These are phyloP conservation scores for Pleurotus cornucopiae DNA, from an alignment of 768 basidiomycete species.

Conservation along the genomic window DNA sequence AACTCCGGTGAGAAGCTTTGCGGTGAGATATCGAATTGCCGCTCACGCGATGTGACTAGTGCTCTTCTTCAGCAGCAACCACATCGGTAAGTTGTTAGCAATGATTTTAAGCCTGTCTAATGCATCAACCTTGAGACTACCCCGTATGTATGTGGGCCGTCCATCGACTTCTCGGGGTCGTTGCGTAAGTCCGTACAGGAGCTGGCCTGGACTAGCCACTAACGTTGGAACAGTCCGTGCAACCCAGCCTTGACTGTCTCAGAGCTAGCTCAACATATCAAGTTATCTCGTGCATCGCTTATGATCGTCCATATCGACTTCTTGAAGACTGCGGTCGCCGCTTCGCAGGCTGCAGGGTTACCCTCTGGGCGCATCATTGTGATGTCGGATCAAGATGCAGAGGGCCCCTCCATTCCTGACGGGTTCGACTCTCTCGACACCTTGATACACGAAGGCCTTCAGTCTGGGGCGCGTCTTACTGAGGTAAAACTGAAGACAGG, in stretches of 20 bases:
- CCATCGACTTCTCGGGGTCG: conserved; percentile 20
- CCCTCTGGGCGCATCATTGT: conserved; percentile 30
- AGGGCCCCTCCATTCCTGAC: conserved; percentile 27
- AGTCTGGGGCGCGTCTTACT: conserved; percentile 29
- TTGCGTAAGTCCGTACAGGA: conserved; percentile 12
- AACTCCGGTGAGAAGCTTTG: conserved; percentile 42
- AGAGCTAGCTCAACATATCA: conserved; percentile 12
- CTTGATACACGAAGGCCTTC: conserved; percentile 46
- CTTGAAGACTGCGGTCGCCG: conserved; percentile 28
- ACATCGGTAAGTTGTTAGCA: conserved; percentile 42
- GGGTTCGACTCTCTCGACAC: conserved; percentile 26
- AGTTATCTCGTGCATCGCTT: conserved; percentile 30
- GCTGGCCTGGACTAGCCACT: background rate
- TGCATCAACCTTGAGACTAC: conserved; percentile 35
- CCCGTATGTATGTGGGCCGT: conserved; percentile 43
- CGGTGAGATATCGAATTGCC: background rate
- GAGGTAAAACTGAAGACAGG: conserved; percentile 50
- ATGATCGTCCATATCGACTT: conserved; percentile 45
- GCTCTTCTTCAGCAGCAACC: conserved; percentile 63
- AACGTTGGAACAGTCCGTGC: conserved; percentile 11
- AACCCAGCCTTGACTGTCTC: conserved; percentile 12
- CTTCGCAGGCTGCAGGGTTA: conserved; percentile 37
- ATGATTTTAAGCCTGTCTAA: too few relatives aligned
- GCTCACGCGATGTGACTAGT: conserved; percentile 29
- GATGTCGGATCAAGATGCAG: conserved; percentile 35